Evolutionary conservation across 176 grass and related monocot species (phyloP).

Genomic region (Carex kokanica): DNA sequence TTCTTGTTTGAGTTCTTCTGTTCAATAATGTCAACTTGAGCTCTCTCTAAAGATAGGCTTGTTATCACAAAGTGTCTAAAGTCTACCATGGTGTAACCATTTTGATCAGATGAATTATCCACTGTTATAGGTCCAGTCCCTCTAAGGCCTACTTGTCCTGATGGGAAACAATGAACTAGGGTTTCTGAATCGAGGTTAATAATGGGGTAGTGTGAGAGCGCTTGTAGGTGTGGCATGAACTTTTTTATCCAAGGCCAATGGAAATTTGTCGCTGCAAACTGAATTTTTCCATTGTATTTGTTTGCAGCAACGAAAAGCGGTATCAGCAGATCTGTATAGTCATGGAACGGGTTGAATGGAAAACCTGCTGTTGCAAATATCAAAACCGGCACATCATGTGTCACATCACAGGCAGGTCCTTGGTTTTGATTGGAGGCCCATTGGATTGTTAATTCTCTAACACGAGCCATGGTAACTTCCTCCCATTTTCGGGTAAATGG

Average conservation of each 20-base stretch:
- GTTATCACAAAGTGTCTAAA: conserved; percentile 71
- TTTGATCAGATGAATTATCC: conserved; percentile 48
- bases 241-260: conserved; percentile 66
- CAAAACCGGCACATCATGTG: conserved; percentile 60
- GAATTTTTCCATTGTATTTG: conserved; percentile 73
- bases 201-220: conserved; percentile 61
- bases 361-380: conserved; percentile 76
- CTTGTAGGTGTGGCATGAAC: conserved; percentile 43
- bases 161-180: conserved; percentile 69
- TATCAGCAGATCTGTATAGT: conserved; percentile 78
- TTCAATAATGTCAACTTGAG: conserved; percentile 35
- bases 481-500: conserved; percentile 93
- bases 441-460: conserved; percentile 56
- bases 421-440: conserved; percentile 41
- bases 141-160: conserved; percentile 64
- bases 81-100: conserved; percentile 68
- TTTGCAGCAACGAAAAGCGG: conserved; percentile 72
- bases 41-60: conserved; percentile 48
- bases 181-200: conserved; percentile 59
- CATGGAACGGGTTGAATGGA: conserved; percentile 81
- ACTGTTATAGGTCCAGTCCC: conserved; percentile 70
- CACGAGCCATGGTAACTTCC: conserved; percentile 40
- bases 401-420: conserved; percentile 40
- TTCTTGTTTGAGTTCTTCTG: conserved; percentile 38
- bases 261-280: conserved; percentile 59